Base-by-base conservation (phyloP, 2,329 filamentous ascomycete genomes). In the Fusarium chuoi region DNA sequence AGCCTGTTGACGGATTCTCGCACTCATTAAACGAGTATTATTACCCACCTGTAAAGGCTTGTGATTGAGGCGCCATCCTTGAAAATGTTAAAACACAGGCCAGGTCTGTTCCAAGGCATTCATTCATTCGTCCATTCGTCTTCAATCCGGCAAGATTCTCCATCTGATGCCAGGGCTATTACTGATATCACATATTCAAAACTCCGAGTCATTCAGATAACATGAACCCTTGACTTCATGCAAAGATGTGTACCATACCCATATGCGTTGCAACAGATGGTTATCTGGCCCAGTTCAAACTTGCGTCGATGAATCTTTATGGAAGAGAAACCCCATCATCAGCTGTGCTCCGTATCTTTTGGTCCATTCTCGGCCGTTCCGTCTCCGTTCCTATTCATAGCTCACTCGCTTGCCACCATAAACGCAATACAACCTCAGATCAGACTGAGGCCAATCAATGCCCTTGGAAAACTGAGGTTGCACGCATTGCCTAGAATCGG, bases 361-460 rank as follows among this genome's bases (percentile, higher is more conserved):
- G 41, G 66, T 58, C 45, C 55, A 36, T 57, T 71, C 52, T 59
- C 65, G 71, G 71, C 57, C 51, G n/a, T 38, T 54, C 68, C 64
- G 59, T 45, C 52, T 45, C 68, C 52, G 48, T 62, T 65, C 52
- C 71, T 74, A 74, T 74, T 74, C 71, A 74, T 74, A 74, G 71
- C 56, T 65, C 68, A 62, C 35, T 54, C 51, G 36, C 68, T 72
- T 62, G 63, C 65, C 64, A 75, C 72, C 41, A 33, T 55, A 30
- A 38, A 68, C 56, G 58, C 62, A 63, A 71, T 71, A 74, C 71
- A 68, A 68, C 71, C 56, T 56, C 51, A 61, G 49, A 62, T 74
- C 41, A 33, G 38, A 71, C 44, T 33, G 45, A 71, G 56, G 38
- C 48, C 51, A 57, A 70, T 51, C 56, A 57, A 70, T 51, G 38